phyloP scores from a whole-genome alignment of 148 eudicot species.

The Tetragonia tetragonoides region DNA sequence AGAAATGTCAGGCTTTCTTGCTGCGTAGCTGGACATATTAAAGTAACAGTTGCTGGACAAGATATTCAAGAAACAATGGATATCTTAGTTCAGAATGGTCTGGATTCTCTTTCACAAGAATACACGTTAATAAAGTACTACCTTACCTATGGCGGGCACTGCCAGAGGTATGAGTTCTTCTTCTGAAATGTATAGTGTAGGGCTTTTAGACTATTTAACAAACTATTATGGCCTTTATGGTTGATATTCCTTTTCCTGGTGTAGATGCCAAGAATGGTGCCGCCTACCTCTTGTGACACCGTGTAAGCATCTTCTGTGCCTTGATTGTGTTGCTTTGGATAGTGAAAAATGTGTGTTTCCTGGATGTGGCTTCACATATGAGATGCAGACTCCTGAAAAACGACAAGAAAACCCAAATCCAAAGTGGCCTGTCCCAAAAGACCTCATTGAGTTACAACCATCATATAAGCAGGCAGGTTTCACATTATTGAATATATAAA shows the following conservation, averaged over 20 bases:
- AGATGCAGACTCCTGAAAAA: slow-evolving; percentile 96
- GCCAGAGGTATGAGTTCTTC: slow-evolving; percentile 62
- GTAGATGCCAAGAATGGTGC: slow-evolving; percentile 90
- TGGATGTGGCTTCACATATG: slow-evolving; percentile 76
- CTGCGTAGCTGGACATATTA: slow-evolving; percentile 94
- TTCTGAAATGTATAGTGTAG: neutral
- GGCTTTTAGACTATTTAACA: slow-evolving; percentile 1
- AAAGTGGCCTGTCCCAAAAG: slow-evolving; percentile 99
- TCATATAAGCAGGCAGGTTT: slow-evolving; percentile 84
- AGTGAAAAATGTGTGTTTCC: slow-evolving; percentile 70
- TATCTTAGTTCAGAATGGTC: slow-evolving; percentile 58
- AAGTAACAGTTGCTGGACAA: slow-evolving; percentile 71
- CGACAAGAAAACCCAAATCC: slow-evolving; percentile 97
- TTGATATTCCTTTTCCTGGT: slow-evolving; percentile 24
- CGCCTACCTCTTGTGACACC: slow-evolving; percentile 95
- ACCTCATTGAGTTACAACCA: slow-evolving; percentile 95
- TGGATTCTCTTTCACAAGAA: slow-evolving; percentile 69
- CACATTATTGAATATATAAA: neutral
- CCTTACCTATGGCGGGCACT: slow-evolving; percentile 68
- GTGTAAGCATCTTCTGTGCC: slow-evolving; percentile 90
- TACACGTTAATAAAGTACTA: slow-evolving; percentile 56
- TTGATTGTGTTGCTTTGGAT: slow-evolving; percentile 83
- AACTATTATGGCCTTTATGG: no score
- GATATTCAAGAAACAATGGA: slow-evolving; percentile 99
- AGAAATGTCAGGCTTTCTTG: slow-evolving; percentile 89